Evolutionary conservation across 2,329 filamentous ascomycete species (phyloP).

Genomic region (Colletotrichum sp.): DNA sequence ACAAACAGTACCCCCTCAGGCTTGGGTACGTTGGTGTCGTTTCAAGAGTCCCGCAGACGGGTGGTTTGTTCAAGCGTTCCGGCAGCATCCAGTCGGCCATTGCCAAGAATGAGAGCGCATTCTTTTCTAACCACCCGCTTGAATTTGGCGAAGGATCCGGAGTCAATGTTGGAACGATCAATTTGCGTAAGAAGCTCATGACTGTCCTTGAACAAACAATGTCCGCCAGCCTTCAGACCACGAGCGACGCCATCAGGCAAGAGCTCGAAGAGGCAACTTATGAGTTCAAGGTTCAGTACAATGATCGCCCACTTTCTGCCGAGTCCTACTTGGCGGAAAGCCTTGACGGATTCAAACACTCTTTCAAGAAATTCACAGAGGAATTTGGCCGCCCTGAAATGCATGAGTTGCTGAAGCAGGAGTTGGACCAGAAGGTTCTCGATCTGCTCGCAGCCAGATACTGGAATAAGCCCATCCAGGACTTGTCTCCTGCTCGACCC

Average conservation of each 20-base stretch:
- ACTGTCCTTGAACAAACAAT: conserved; percentile 95
- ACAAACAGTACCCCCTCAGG: conserved; percentile 93
- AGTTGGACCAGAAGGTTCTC: conserved; percentile 92
- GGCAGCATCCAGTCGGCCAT: conserved; percentile 82
- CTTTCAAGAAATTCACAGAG: conserved; percentile 92
- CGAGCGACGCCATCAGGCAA: conserved; percentile 89
- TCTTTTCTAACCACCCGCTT: conserved; percentile 80
- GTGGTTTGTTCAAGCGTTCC: conserved; percentile 81
- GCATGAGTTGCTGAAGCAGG: conserved; percentile 84
- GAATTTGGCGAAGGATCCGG: conserved; percentile 78
- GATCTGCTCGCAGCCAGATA: conserved; percentile 92
- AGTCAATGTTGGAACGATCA: conserved; percentile 81
- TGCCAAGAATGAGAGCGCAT: conserved; percentile 84
- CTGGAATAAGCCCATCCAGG: conserved; percentile 95
- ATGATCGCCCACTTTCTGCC: conserved; percentile 90
- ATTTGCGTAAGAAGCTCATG: conserved; percentile 94
- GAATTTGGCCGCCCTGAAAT: conserved; percentile 90
- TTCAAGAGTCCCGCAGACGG: conserved; percentile 73
- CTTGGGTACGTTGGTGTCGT: conserved; percentile 97
- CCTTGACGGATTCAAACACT: conserved; percentile 95
- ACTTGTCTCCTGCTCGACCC: conserved; percentile 68
- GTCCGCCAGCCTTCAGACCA: conserved; percentile 88
- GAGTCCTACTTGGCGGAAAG: conserved; percentile 97
- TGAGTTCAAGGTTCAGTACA: conserved; percentile 99
- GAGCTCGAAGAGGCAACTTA: conserved; percentile 97